Evolutionary conservation across 2,329 filamentous ascomycete species (phyloP).

Genomic region (Colletotrichum eleusines): DNA sequence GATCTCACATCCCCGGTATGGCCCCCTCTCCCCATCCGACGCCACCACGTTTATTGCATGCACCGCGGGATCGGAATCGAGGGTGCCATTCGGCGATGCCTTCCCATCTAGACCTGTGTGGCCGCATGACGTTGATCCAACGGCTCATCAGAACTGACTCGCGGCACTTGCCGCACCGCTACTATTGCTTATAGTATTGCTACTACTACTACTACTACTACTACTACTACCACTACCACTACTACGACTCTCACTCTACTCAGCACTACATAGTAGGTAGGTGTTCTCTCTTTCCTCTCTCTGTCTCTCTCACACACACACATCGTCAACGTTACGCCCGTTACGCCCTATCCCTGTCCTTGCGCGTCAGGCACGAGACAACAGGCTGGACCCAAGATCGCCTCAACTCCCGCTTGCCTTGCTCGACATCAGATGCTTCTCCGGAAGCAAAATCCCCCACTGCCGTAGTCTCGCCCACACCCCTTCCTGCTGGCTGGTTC

Average conservation of each 20-base stretch:
- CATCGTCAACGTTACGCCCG: background rate
- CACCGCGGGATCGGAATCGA: background rate
- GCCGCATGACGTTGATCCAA: constrained; percentile 30
- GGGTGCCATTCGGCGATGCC: background rate
- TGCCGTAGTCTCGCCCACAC: background rate
- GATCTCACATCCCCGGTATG: constrained; percentile 1
- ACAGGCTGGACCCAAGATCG: background rate
- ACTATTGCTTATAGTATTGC: too few relatives aligned
- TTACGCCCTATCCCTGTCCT: constrained; percentile 12
- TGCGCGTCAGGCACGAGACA: constrained; percentile 8
- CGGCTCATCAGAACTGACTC: constrained; percentile 31
- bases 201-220: too few relatives aligned
- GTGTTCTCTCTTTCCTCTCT: background rate
- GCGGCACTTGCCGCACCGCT: background rate
- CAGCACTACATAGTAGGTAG: too few relatives aligned
- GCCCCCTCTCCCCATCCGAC: constrained; percentile 27
- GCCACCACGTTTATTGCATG: constrained; percentile 7
- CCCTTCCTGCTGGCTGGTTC: background rate
- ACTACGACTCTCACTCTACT: too few relatives aligned
- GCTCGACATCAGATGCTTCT: constrained; percentile 25
- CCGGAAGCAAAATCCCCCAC: constrained; percentile 1
- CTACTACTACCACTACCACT: too few relatives aligned
- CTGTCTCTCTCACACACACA: too few relatives aligned
- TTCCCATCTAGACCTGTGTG: background rate
- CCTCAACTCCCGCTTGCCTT: constrained; percentile 4